Percentiles rank a stretch among this genome's conserved stretches.
phyloP scores from a whole-genome alignment of 345 rosid species.

The Pelargonium nanum region DNA sequence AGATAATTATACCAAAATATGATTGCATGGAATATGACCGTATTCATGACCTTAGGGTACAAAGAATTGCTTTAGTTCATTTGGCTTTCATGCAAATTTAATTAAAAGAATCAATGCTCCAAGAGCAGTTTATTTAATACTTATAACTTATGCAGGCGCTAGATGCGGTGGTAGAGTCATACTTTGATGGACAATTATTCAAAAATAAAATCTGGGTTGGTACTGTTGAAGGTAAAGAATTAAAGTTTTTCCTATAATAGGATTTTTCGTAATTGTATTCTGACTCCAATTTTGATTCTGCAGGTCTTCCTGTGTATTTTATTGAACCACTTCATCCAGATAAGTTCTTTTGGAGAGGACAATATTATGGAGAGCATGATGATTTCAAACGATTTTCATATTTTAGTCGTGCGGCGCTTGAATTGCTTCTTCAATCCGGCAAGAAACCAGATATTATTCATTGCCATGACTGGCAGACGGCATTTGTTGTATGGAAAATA shows the following conservation, averaged over 20 bases:
- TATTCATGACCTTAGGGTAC: constrained; percentile 62
- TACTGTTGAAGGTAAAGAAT: constrained; percentile 61
- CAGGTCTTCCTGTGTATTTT: constrained; percentile 95
- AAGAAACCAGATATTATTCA: constrained; percentile 94
- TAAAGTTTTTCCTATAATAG: background rate
- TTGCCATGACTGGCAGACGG: constrained; percentile 99
- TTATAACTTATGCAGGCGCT: constrained; percentile 45
- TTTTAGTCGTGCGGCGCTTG: constrained; percentile 94
- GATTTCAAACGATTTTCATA: constrained; percentile 91
- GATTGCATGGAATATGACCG: constrained; percentile 89
- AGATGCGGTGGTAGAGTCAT: constrained; percentile 72
- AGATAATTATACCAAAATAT: constrained; percentile 86
- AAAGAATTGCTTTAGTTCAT: background rate
- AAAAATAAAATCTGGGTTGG: constrained; percentile 94
- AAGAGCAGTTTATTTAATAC: background rate
- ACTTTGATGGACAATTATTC: constrained; percentile 70
- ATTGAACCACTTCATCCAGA: constrained; percentile 97
- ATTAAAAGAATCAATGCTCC: background rate
- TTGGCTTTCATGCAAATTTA: background rate
- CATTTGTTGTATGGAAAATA: constrained; percentile 66
- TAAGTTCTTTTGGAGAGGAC: constrained; percentile 95
- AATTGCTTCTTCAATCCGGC: constrained; percentile 82
- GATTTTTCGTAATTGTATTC: constrained; percentile 7
- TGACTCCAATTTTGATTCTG: constrained; percentile 21
- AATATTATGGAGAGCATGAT: constrained; percentile 82